A percentile compares a stretch with the other conserved stretches of the same genome.
Conservation (phyloP, 1,284 basidiomycete genomes). For the Gomphus sp. region DNA sequence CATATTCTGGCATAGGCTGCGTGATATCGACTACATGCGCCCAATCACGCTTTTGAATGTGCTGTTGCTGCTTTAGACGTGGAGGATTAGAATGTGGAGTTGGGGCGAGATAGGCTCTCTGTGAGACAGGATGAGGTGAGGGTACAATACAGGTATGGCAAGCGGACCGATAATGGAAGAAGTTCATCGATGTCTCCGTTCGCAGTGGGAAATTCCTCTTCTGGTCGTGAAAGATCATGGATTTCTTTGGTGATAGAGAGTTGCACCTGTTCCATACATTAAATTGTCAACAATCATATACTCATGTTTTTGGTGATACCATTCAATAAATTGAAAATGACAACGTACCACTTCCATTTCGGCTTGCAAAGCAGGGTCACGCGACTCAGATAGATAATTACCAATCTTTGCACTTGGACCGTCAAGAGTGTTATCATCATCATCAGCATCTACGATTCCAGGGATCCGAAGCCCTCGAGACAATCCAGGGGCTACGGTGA, state of each 20-base stretch:
- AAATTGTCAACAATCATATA: not conserved
- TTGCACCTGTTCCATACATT: not conserved
- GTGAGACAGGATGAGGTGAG: not conserved
- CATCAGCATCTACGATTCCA: constrained; percentile 43
- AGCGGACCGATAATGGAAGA: constrained; percentile 67
- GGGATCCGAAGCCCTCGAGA: constrained; percentile 53
- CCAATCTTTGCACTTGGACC: constrained; percentile 1
- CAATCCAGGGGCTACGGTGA: constrained; percentile 31
- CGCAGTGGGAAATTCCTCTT: not conserved
- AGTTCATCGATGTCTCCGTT: constrained; percentile 66
- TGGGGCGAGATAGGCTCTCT: not conserved
- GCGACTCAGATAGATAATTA: not conserved
- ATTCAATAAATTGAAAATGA: not conserved
- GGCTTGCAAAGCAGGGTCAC: not conserved
- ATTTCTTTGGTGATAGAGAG: not conserved
- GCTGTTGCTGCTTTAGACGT: constrained; percentile 15
- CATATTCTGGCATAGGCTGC: constrained; percentile 79
- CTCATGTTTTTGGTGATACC: not conserved
- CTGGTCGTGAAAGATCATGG: not conserved
- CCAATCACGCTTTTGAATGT: constrained; percentile 84
- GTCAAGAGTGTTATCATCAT: constrained; percentile 25
- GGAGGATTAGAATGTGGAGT: not conserved
- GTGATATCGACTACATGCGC: constrained; percentile 95
- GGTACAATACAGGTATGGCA: not conserved
- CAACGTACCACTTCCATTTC: not conserved